Evolutionary conservation across 169 alveolate genomes (phyloP).

Genomic region (Eimeria mitis): DNA sequence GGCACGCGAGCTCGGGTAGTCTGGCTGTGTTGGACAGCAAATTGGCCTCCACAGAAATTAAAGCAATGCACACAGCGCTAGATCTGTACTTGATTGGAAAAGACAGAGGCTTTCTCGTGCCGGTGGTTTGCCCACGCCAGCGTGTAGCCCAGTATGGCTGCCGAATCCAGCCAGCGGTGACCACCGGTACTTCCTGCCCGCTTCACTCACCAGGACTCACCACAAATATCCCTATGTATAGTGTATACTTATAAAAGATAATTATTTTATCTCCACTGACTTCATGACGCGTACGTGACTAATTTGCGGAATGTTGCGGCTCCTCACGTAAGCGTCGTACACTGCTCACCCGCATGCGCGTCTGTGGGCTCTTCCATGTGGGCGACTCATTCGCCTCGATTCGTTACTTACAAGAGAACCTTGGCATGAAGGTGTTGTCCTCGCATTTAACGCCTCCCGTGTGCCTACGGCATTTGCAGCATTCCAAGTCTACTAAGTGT

Average conservation of each 20-base stretch:
- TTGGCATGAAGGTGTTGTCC: background rate
- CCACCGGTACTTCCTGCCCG: slow-evolving; percentile 25
- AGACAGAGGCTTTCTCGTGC: background rate
- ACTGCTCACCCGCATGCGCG: background rate
- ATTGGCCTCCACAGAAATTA: background rate
- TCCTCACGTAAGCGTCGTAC: background rate
- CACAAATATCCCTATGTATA: background rate
- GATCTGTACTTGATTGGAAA: background rate
- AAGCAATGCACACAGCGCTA: background rate
- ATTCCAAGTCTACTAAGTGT: too few relatives aligned
- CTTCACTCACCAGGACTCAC: background rate
- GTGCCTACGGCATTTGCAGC: background rate
- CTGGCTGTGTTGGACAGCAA: background rate
- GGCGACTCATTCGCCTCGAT: background rate
- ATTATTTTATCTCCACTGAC: background rate
- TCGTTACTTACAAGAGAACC: background rate
- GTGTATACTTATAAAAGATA: background rate
- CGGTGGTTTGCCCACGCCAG: background rate
- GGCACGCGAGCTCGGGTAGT: background rate
- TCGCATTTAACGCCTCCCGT: background rate
- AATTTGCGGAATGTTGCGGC: background rate
- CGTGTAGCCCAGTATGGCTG: background rate
- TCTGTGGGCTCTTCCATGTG: background rate
- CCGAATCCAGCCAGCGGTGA: slow-evolving; percentile 18
- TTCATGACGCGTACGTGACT: background rate